Evolutionary conservation across 2,329 filamentous ascomycete species (phyloP).

Genomic region (Penicillium vulpinum): DNA sequence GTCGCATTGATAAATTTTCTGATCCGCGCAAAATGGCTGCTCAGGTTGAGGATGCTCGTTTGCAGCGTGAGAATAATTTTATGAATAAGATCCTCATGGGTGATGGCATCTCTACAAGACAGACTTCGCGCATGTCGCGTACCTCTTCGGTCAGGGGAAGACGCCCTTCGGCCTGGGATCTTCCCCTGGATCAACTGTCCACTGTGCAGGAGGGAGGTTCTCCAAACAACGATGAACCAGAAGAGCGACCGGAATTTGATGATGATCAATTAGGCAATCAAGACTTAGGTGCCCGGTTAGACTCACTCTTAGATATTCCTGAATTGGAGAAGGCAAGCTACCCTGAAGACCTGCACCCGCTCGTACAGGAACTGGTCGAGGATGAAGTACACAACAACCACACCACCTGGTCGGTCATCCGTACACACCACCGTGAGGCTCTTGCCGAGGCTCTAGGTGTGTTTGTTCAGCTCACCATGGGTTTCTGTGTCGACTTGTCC

Average conservation of each 20-base stretch:
- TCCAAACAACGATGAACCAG: slow-evolving; percentile 11
- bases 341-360: slow-evolving; percentile 47
- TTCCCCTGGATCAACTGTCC: slow-evolving; percentile 22
- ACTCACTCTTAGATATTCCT: slow-evolving; percentile 17
- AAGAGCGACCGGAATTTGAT: slow-evolving; percentile 7
- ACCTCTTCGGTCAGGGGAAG: slow-evolving; percentile 24
- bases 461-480: slow-evolving; percentile 44
- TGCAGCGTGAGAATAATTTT: slow-evolving; percentile 44
- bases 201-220: slow-evolving; percentile 26
- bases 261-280: slow-evolving; percentile 25
- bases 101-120: slow-evolving; percentile 21
- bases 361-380: slow-evolving; percentile 45
- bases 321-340: slow-evolving; percentile 34
- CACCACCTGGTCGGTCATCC: slow-evolving; percentile 51
- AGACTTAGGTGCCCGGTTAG: slow-evolving; percentile 12
- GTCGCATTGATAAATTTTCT: slow-evolving; percentile 40
- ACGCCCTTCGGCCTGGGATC: slow-evolving; percentile 23
- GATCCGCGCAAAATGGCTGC: slow-evolving; percentile 46
- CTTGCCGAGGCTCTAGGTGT: slow-evolving; percentile 56
- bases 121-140: slow-evolving; percentile 23
- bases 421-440: slow-evolving; percentile 54
- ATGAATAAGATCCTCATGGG: slow-evolving; percentile 38
- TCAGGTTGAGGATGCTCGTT: slow-evolving; percentile 46
- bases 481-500: slow-evolving; percentile 52
- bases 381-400: slow-evolving; percentile 53